Evolutionary conservation across 2,329 filamentous ascomycete species (phyloP), one percentile per base, ranked within the genome.

Genomic region (Annulohypoxylon truncatum): DNA sequence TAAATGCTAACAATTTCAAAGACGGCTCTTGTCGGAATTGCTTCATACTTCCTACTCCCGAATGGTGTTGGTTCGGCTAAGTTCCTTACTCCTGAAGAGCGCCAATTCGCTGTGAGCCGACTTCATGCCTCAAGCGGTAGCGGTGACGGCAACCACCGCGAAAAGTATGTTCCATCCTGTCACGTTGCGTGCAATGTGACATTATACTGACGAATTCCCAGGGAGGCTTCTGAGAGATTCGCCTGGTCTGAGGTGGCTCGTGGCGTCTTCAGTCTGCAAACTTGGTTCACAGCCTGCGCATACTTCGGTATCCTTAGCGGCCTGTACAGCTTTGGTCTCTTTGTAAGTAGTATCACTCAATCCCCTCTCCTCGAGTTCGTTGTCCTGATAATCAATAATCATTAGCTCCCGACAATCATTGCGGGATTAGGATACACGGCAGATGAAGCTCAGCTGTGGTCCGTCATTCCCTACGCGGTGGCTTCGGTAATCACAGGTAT

Each of bases 251-350:
- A 91, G 77, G 87, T 91, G 15, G 76, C 76, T 5, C 83, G 89
- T n/a, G 89, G 88, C 10, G 70, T 90, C 12, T 79, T 89, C 65
- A 88, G 85, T 62, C 66, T 85, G 20, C 87, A 89, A 66, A 83
- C 89, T 38, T 91, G 89, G 89, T 81, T 90, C 22, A 87, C 85
- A 1, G 88, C 88, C 1, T 80, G 80, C 0, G 86, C 89, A 0
- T 90, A 90, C 74, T 89, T 89, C 69, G 83, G 83, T 42, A 87
- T 89, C 18, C 73, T 84, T 4, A 83, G 84, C 3, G 86, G 87
- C 0, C 74, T 90, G 0, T 90, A 90, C 73, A 88, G 86, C 0
- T 89, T 90, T 66, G 86, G 87, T 33, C 82, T 91, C 1, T 91
- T 91, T 76, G 85, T 87, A 75, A 66, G 84, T 77, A 5, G 12